A percentile compares a stretch with the other conserved stretches of the same genome.
Conservation (phyloP, 2,329 filamentous ascomycete genomes). For the Epichloe amarillans region DNA sequence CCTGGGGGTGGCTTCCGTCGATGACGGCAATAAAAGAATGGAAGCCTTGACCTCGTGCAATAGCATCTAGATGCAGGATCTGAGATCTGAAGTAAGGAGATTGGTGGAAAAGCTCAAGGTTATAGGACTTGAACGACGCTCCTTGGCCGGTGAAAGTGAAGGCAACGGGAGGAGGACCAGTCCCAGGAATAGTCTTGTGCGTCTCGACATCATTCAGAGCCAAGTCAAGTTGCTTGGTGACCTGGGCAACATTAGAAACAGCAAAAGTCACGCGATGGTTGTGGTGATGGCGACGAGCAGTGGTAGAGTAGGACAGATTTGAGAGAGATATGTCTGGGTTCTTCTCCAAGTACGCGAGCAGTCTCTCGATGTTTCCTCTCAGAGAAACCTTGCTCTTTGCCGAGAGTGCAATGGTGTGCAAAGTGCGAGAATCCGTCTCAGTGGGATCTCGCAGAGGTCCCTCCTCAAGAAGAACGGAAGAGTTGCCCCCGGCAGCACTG, state of each 20-base stretch:
- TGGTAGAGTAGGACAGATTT: constrained; percentile 26
- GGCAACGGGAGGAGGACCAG: constrained; percentile 6
- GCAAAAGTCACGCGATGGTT: neutral
- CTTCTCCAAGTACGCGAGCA: neutral
- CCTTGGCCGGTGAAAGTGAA: constrained; percentile 36
- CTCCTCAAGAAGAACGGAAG: constrained; percentile 50
- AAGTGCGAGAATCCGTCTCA: neutral
- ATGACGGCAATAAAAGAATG: constrained; percentile 28
- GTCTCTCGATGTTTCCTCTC: neutral
- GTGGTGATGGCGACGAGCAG: constrained; percentile 14
- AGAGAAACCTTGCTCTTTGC: neutral
- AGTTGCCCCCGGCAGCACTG: constrained; percentile 41
- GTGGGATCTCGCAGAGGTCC: constrained; percentile 22
- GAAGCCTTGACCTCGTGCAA: constrained; percentile 17
- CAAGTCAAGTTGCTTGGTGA: neutral
- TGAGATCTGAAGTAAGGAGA: constrained; percentile 19
- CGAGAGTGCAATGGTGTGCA: neutral
- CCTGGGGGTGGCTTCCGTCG: constrained; percentile 16
- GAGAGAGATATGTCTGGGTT: neutral
- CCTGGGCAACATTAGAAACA: neutral
- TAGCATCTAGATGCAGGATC: constrained; percentile 12
- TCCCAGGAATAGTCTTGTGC: neutral
- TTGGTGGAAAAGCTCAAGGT: constrained; percentile 19
- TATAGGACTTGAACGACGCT: constrained; percentile 18
- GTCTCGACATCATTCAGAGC: neutral